Conservation (phyloP, 2,329 filamentous ascomycete species). For the Cryphonectria japonica region DNA sequence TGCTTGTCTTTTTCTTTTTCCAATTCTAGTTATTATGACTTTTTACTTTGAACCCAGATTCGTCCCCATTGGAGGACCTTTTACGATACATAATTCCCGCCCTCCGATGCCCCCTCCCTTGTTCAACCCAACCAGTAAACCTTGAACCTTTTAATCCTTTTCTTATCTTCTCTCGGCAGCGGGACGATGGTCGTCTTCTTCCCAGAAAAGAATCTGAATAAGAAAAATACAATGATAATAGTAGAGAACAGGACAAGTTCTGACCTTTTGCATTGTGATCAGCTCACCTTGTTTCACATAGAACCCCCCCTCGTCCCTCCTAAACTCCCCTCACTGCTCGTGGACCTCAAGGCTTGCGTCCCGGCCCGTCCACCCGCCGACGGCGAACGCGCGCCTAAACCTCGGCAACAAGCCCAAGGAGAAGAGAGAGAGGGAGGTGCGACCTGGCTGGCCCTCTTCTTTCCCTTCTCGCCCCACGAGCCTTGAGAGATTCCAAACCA, state of each 20-base stretch:
- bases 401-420: conserved; percentile 13
- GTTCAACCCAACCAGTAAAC: background rate
- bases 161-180: background rate
- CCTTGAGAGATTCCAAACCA: background rate
- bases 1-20: no score
- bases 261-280: background rate
- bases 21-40: no score
- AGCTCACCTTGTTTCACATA: background rate
- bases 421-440: background rate
- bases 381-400: conserved; percentile 25
- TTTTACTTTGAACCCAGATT: background rate
- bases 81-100: background rate
- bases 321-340: background rate
- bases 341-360: background rate
- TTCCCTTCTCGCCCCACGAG: no score
- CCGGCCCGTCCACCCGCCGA: conserved; percentile 26
- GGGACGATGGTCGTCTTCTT: background rate
- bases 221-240: background rate
- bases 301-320: background rate
- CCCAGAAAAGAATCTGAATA: background rate
- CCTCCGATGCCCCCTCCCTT: background rate
- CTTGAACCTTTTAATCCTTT: background rate
- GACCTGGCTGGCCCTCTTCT: no score
- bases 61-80: background rate
- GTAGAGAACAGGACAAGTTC: background rate